Evolutionary conservation across 2,329 filamentous ascomycete genomes (phyloP), one percentile per base, ranked within the genome.

Genomic region (Mariannaea sp.): DNA sequence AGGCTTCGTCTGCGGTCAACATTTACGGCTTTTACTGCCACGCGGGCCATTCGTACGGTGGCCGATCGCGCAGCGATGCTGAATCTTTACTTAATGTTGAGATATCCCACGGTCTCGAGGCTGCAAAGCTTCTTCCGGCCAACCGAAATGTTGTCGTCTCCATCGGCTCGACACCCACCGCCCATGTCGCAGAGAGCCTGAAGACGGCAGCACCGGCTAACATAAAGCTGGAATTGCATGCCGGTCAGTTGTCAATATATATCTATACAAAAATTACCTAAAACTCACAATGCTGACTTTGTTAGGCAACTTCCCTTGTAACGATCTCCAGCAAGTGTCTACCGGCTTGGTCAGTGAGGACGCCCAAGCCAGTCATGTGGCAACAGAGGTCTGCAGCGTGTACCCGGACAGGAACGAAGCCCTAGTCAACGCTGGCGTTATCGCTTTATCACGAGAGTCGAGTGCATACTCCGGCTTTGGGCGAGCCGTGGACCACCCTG

Each of bases 11-110:
- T 0, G 62, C 62, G 1, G 67, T 71, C 12, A 55, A 50, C 3
- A 61, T 74, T n/a, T 63, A 70, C 41, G 72, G 72, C 2, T 71
- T 74, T 30, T 74, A 74, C 51, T 72, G 69, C 42, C 71, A 74
- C 42, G 71, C 72, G 0, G 70, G 70, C 0, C 72, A 74, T 43
- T 74, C 72, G 2, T 74, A 74, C 52, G 65, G 59, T 2, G 64
- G 69, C 4, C 65, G 65, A 8, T 67, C 68, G 1, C 62, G 61
- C 2, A 55, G 62, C 2, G 68, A 72, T 12, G 72, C 71, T 0
- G 68, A 70, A 29, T 54, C 61, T 9, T 41, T 64, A 1, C 60
- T 74, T 5, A 49, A 65, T 7, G 41, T 65, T 12, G 71, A 74
- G 44, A 59, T 72, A 2, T 61, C 66, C 2, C 64, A 66, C 2